A percentile compares a stretch with the other conserved stretches of the same genome.
Evolutionary conservation across 495 filamentous ascomycete genomes (phyloP).

Genomic region (Hypoxylon subgilvum): DNA sequence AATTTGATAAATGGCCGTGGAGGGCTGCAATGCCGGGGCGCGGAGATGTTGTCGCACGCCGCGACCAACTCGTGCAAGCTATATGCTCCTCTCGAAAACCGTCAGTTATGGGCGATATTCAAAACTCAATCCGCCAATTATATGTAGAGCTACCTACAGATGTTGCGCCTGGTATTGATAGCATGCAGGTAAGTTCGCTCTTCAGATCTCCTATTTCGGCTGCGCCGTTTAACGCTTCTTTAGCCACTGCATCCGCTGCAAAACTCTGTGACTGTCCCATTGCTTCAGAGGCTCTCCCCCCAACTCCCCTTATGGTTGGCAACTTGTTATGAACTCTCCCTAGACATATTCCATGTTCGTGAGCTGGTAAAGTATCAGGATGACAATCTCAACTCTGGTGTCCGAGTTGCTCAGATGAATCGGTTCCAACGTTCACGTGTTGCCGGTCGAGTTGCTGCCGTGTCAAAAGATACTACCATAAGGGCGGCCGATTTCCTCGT

Average conservation of each 20-base stretch:
- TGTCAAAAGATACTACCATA: conserved; percentile 69
- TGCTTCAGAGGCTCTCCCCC: conserved; percentile 41
- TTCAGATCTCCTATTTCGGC: conserved; percentile 16
- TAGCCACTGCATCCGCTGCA: conserved; percentile 69
- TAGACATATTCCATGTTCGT: conserved; percentile 50
- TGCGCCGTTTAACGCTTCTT: conserved; percentile 13
- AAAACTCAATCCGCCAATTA: conserved; percentile 17
- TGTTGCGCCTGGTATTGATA: conserved; percentile 18
- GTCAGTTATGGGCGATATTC: conserved; percentile 15
- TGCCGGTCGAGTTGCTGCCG: conserved; percentile 60
- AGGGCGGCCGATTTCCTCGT: conserved; percentile 51
- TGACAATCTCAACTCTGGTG: conserved; percentile 41
- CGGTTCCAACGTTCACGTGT: conserved; percentile 72
- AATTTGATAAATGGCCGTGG: conserved; percentile 2
- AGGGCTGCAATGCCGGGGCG: not conserved
- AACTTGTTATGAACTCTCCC: conserved; percentile 56
- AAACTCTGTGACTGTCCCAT: conserved; percentile 62
- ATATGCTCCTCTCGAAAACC: conserved; percentile 14
- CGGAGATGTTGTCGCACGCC: not conserved
- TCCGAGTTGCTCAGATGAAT: conserved; percentile 68
- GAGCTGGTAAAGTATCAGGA: conserved; percentile 43
- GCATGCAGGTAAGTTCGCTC: conserved; percentile 28
- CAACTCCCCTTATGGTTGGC: conserved; percentile 52
- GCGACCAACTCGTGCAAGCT: not conserved
- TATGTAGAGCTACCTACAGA: conserved; percentile 15